Conservation (phyloP, 2,329 filamentous ascomycete species). For the Fusarium sp. region DNA sequence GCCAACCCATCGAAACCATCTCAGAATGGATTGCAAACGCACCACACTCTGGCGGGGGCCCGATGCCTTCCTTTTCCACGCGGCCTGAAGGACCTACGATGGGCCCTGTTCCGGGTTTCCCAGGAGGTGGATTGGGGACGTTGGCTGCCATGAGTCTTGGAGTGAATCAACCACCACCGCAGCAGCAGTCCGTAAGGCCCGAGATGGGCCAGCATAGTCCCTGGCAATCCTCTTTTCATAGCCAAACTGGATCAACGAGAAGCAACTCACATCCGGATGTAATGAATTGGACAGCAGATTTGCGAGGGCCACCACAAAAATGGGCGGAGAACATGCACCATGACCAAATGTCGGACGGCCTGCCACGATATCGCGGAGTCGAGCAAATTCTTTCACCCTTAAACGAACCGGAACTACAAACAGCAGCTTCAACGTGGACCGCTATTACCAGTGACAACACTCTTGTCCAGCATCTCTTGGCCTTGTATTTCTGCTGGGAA, state of each 20-base stretch:
- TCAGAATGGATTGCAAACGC: constrained; percentile 66
- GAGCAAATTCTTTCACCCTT: constrained; percentile 66
- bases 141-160: constrained; percentile 53
- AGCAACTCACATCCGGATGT: constrained; percentile 64
- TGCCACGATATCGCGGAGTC: constrained; percentile 57
- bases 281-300: constrained; percentile 63
- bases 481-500: constrained; percentile 81
- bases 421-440: constrained; percentile 69
- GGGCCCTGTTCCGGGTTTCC: constrained; percentile 49
- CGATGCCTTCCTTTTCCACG: constrained; percentile 49
- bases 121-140: constrained; percentile 46
- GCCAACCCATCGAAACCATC: constrained; percentile 69
- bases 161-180: constrained; percentile 51
- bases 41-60: constrained; percentile 51
- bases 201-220: constrained; percentile 63
- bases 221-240: constrained; percentile 65
- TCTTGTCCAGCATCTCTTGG: constrained; percentile 74
- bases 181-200: constrained; percentile 52
- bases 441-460: constrained; percentile 69
- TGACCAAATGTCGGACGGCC: constrained; percentile 52
- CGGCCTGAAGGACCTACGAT: constrained; percentile 37
- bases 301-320: constrained; percentile 58
- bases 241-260: constrained; percentile 62
- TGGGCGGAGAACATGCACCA: constrained; percentile 64
- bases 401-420: constrained; percentile 60